These are phyloP conservation scores for Russula abietina DNA, from an alignment of 768 basidiomycete genomes.

Conservation along the genomic window DNA sequence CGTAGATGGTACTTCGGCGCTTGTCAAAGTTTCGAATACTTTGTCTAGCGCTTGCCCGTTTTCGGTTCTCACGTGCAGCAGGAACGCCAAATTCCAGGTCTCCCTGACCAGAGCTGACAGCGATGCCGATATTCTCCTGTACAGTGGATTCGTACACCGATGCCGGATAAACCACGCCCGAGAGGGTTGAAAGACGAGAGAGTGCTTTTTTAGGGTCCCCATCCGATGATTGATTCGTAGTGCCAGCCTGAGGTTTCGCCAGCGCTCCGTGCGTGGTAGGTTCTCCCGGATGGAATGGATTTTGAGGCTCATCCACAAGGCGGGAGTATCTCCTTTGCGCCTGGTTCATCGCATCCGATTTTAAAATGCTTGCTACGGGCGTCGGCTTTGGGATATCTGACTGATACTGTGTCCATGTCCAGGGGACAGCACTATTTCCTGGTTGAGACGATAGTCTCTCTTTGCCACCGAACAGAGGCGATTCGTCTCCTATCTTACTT, in stretches of 20 bases:
- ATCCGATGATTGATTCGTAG: slow-evolving; percentile 4
- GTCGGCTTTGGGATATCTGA: slow-evolving; percentile 22
- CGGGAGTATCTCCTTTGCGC: slow-evolving; percentile 13
- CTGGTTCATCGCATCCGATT: not conserved
- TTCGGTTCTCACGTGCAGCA: slow-evolving; percentile 4
- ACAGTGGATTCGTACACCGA: slow-evolving; percentile 14
- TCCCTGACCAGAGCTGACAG: slow-evolving; percentile 18
- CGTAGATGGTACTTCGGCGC: slow-evolving; percentile 22
- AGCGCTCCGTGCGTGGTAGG: slow-evolving; percentile 9
- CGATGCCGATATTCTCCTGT: slow-evolving; percentile 25
- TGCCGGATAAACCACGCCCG: slow-evolving; percentile 16
- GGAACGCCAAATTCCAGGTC: not conserved
- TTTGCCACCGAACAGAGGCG: slow-evolving; percentile 73
- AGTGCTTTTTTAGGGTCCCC: slow-evolving; percentile 2
- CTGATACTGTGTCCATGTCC: slow-evolving; percentile 40
- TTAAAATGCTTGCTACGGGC: not conserved
- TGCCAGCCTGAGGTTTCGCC: slow-evolving; percentile 3
- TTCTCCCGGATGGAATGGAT: not conserved
- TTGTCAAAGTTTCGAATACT: slow-evolving; percentile 18
- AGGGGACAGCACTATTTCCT: slow-evolving; percentile 40
- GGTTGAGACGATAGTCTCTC: slow-evolving; percentile 46
- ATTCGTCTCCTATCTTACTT: slow-evolving; percentile 49
- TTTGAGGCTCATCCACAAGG: not conserved
- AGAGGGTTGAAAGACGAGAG: slow-evolving; percentile 25
- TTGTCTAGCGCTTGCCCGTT: slow-evolving; percentile 17